Evolutionary conservation across 108 stramenopile species (phyloP).

Genomic region (Nannochloropsis salina): DNA sequence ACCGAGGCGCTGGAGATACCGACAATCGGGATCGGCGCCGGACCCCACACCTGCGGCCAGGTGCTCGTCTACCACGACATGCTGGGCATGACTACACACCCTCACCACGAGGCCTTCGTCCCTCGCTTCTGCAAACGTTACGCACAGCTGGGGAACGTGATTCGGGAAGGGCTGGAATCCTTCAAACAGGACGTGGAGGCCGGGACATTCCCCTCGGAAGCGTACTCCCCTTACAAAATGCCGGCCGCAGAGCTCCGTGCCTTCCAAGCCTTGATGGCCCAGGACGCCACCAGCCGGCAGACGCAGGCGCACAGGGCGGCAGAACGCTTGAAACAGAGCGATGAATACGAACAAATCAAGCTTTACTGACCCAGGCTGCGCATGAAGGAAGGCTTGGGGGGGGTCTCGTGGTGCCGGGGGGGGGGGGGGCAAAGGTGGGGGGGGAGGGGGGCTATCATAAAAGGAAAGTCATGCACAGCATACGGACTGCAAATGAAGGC

Average conservation of each 20-base stretch:
- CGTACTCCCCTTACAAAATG: conserved; percentile 81
- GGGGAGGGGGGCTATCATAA: no score
- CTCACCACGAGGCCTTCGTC: conserved; percentile 90
- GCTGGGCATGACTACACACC: conserved; percentile 90
- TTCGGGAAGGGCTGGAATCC: conserved; percentile 72
- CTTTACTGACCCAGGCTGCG: conserved; percentile 28
- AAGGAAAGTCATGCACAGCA: no score
- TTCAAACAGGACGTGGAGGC: conserved; percentile 86
- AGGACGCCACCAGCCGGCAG: conserved; percentile 22
- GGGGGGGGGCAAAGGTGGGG: background rate
- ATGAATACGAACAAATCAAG: conserved; percentile 49
- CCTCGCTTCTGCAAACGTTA: conserved; percentile 96
- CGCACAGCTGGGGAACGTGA: conserved; percentile 78
- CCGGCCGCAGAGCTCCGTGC: conserved; percentile 34
- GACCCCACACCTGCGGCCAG: conserved; percentile 66
- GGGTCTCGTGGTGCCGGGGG: no score
- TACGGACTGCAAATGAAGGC: no score
- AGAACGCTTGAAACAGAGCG: conserved; percentile 43
- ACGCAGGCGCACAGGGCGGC: conserved; percentile 27
- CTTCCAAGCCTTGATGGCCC: conserved; percentile 41
- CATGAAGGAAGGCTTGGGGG: background rate
- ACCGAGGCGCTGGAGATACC: conserved; percentile 90
- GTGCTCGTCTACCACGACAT: conserved; percentile 95
- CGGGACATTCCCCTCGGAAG: conserved; percentile 75
- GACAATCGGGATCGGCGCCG: conserved; percentile 97